Base-by-base conservation (phyloP, 495 filamentous ascomycete genomes). In the Aspergillus homomorphus region DNA sequence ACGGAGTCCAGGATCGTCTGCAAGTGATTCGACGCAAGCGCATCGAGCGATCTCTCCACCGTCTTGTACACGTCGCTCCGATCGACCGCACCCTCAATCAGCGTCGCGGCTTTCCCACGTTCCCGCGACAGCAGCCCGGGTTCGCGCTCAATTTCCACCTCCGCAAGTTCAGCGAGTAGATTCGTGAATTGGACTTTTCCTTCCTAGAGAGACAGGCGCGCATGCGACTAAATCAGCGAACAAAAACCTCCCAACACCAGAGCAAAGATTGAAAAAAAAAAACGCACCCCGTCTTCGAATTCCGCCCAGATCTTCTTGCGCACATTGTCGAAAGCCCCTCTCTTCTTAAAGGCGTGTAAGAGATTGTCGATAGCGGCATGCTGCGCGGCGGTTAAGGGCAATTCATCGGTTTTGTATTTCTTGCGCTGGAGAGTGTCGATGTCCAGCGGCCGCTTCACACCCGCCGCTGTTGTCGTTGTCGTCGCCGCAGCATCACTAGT, bases 51-150 rank as follows among this genome's bases (percentile, higher is more conserved):
- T 1, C 76, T 75, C 59, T 90, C 82, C 4, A 87, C 89, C 50
- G 78, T 83, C 58, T 89, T 86, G 73, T 95, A 96, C 44, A 94
- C 83, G 53, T 88, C 87, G 53, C 83, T 87, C 45, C 92, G 85
- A 62, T 95, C 90, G 26, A 91, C 86, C 0, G 89, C 90, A 45
- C 92, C 92, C 69, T 96, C 90, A 49, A 96, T 88, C 19, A 96
- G 78, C 4, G 89, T 83, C 20, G 88, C 89, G 33, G 91, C 89
- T 73, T 93, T 91, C 20, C 85, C 78, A 7, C 89, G 84, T 57
- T 93, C 89, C 10, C 90, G 81, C 6, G 89, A 87, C 1, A 96
- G 82, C 26, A 93, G 79, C 45, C 76, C 75, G 0, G 90, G 84
- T 64, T 96, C 88, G 59, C 87, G 85, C 61, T 96, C 91, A 62